These are phyloP conservation scores for Aquilaria malaccensis DNA, from an alignment of 345 rosid species.

Conservation along the genomic window DNA sequence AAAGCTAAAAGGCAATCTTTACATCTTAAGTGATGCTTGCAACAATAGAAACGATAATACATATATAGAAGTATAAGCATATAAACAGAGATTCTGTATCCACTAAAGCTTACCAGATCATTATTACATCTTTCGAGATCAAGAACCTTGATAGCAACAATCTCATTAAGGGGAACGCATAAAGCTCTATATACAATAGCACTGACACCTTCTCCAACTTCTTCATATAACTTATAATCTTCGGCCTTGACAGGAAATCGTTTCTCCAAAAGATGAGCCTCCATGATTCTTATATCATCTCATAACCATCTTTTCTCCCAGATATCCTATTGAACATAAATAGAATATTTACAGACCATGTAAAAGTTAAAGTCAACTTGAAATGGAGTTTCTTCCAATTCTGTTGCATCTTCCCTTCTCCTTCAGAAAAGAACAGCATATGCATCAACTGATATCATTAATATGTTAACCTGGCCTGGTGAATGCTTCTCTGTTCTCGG, in stretches of 20 bases:
- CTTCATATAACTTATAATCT: slow-evolving; percentile 83
- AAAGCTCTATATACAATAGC: slow-evolving; percentile 88
- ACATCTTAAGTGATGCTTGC: too few relatives aligned
- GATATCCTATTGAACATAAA: slow-evolving; percentile 22
- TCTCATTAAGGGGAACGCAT: slow-evolving; percentile 80
- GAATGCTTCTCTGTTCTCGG: slow-evolving; percentile 1
- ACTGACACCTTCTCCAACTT: slow-evolving; percentile 97
- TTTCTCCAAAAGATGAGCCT: slow-evolving; percentile 41
- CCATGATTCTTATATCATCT: slow-evolving; percentile 50
- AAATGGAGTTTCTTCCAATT: slow-evolving; percentile 63
- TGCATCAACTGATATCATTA: slow-evolving; percentile 23
- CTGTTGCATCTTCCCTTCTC: slow-evolving; percentile 42
- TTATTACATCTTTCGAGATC: slow-evolving; percentile 96
- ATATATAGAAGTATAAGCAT: too few relatives aligned
- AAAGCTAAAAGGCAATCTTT: background rate
- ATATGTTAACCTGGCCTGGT: slow-evolving; percentile 4
- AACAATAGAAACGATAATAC: too few relatives aligned
- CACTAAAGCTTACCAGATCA: slow-evolving; percentile 52
- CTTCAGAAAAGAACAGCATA: slow-evolving; percentile 18
- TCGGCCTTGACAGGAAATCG: slow-evolving; percentile 63
- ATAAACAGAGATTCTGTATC: too few relatives aligned
- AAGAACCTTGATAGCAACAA: slow-evolving; percentile 91
- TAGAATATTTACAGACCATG: slow-evolving; percentile 18
- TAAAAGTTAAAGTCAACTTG: slow-evolving; percentile 24
- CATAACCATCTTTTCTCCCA: slow-evolving; percentile 32